Base-by-base conservation (phyloP, 1,284 basidiomycete genomes). In the Xanthoconium separans region DNA sequence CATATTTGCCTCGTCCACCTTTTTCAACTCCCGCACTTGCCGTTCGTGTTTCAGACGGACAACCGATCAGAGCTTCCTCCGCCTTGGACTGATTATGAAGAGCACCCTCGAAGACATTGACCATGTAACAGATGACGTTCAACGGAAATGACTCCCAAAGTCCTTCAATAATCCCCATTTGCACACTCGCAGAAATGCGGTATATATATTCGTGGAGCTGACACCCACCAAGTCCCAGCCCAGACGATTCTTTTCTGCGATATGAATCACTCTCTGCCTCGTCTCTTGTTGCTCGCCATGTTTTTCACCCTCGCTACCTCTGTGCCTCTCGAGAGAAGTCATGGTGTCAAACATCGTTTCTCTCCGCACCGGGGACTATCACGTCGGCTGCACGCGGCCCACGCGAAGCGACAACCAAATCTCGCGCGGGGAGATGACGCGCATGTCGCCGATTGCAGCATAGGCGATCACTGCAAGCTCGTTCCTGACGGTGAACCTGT, bases 381-480 rank as follows among this genome's bases (percentile, higher is more conserved):
- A 18, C 56, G 36, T 37, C 36, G 36, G 16, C 7, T 37, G n/a
- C 36, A 37, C n/a, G 9, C n/a, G 11, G 36, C 18, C 36, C 36
- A 43, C 34, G 20, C 7, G 29, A 55, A 40, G 39, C 46, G 33
- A 39, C 44, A 43, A 18, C 29, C n/a, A 16, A 55, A 49, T 46
- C 46, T 58, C 40, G 42, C 43, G 5, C 15, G 30, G 30, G 43
- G 22, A 33, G 43, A 46, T 18, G 50, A 48, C 16, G 4, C 56
- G 33, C 46, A 40, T 18, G 43, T 40, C 15, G 6, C 49, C n/a
- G 57, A 56, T 42, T 43, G 45, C 2, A 18, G 39, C 39, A 51
- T 57, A 37, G 48, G 49, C 30, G 30, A 43, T 47, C 53, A n/a
- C 34, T 58, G 56, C 34, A 34, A 45, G 15, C 48, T 59, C n/a